These are phyloP conservation scores for Dactylellina haptotyla DNA, from an alignment of 2,329 filamentous ascomycete genomes.

Conservation along the genomic window DNA sequence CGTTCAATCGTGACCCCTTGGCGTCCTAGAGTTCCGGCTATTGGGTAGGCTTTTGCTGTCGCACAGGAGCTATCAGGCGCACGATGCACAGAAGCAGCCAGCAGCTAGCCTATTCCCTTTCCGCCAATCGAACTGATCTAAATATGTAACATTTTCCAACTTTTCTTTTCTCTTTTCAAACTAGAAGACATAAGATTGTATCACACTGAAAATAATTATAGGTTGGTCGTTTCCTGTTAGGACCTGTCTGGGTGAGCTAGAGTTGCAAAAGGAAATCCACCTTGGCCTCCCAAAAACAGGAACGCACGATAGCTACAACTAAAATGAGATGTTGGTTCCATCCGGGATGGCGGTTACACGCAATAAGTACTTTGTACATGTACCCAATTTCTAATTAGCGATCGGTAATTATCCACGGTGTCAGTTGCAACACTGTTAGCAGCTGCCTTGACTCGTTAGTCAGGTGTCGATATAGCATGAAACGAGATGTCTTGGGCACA, in stretches of 20 bases:
- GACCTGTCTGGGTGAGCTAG: neutral
- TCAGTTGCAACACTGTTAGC: conserved; percentile 17
- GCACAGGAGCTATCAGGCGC: conserved; percentile 8
- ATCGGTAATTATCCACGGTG: neutral
- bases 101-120: neutral
- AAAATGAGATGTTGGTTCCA: conserved; percentile 45
- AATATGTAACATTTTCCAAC: conserved; percentile 26
- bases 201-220: conserved; percentile 10
- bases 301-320: neutral
- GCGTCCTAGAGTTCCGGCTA: conserved; percentile 25
- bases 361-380: neutral
- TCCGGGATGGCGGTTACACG: conserved; percentile 50
- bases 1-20: neutral
- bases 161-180: neutral
- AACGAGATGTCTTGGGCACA: conserved; percentile 30
- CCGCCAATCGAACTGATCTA: conserved; percentile 39
- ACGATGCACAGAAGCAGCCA: conserved; percentile 10
- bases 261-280: neutral
- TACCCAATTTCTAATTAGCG: neutral
- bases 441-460: conserved; percentile 19
- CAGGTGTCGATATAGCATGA: conserved; percentile 16
- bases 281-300: conserved; percentile 4
- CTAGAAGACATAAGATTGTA: conserved; percentile 3
- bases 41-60: conserved; percentile 26
- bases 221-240: conserved; percentile 32